Percentiles rank a stretch among this genome's conserved stretches.
These are phyloP conservation scores for Lachnellula cervina DNA, from an alignment of 2,329 filamentous ascomycete genomes.

Conservation along the genomic window DNA sequence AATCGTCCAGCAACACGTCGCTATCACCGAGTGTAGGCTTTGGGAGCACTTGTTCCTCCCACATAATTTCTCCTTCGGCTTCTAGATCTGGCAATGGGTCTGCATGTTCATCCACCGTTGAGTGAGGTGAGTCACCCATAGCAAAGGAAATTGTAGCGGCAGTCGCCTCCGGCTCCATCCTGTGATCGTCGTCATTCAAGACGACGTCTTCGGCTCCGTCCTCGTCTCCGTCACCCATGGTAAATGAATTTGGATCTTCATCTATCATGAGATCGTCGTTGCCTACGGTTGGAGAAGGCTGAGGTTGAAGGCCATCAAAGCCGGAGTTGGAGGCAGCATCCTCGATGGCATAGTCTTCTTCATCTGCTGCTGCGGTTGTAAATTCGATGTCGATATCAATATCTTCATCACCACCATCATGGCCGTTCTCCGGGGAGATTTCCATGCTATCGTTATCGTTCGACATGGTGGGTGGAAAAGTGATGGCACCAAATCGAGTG, in stretches of 20 bases:
- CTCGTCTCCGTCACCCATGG: too few relatives aligned
- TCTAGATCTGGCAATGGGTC: background rate
- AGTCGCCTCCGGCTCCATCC: slow-evolving; percentile 17
- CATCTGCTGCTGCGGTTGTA: slow-evolving; percentile 39
- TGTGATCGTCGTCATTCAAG: slow-evolving; percentile 22
- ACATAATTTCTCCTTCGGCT: background rate
- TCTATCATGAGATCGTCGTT: slow-evolving; percentile 44
- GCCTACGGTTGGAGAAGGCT: slow-evolving; percentile 33
- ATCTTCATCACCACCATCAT: slow-evolving; percentile 39
- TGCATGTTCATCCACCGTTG: background rate
- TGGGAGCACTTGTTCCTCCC: background rate
- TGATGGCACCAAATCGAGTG: slow-evolving; percentile 2
- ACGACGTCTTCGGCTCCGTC: background rate
- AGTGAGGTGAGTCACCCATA: slow-evolving; percentile 2
- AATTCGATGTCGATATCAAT: slow-evolving; percentile 58
- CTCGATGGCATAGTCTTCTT: slow-evolving; percentile 54
- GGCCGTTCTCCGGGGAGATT: slow-evolving; percentile 44
- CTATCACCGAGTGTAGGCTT: background rate
- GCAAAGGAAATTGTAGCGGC: slow-evolving; percentile 13
- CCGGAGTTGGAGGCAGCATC: slow-evolving; percentile 39
- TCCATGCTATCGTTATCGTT: slow-evolving; percentile 49
- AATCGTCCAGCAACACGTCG: background rate
- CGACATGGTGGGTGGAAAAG: slow-evolving; percentile 22
- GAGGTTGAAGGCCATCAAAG: slow-evolving; percentile 32
- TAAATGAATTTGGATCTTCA: slow-evolving; percentile 13